A percentile compares a stretch with the other conserved stretches of the same genome.
Evolutionary conservation across 2,329 filamentous ascomycete genomes (phyloP).

Genomic region (Pseudocercospora macadamiae): DNA sequence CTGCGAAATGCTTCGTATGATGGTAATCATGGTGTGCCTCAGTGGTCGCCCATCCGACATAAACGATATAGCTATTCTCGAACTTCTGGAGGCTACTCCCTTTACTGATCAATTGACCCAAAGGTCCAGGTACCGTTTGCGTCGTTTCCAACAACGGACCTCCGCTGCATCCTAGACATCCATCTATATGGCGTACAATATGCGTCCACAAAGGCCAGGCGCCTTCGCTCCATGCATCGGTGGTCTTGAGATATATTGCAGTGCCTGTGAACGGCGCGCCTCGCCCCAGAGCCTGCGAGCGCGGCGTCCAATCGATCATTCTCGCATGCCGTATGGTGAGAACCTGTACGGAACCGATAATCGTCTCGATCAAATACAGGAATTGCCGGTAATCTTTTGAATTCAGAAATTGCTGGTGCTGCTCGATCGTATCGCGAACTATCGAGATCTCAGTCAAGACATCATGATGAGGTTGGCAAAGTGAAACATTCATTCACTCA

Average conservation of each 20-base stretch:
- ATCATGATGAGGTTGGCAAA: too few relatives aligned
- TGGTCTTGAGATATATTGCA: constrained; percentile 19
- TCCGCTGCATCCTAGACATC: constrained; percentile 19
- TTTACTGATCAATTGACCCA: background rate
- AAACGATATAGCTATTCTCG: constrained; percentile 14
- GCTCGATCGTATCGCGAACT: constrained; percentile 13
- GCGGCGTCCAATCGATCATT: constrained; percentile 16
- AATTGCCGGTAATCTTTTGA: constrained; percentile 10
- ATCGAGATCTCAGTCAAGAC: background rate
- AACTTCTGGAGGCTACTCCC: constrained; percentile 4
- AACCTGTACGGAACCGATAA: background rate
- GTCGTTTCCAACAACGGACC: constrained; percentile 16
- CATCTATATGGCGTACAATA: constrained; percentile 17
- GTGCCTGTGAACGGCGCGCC: constrained; percentile 20
- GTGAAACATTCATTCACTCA: too few relatives aligned
- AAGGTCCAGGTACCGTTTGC: constrained; percentile 10
- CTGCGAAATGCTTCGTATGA: constrained; percentile 16
- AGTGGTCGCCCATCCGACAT: constrained; percentile 18
- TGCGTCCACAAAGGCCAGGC: constrained; percentile 24
- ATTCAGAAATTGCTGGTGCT: constrained; percentile 16
- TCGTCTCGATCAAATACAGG: constrained; percentile 1
- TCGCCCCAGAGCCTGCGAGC: constrained; percentile 14
- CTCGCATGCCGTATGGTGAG: constrained; percentile 12
- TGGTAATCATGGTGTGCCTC: constrained; percentile 20
- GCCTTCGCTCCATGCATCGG: constrained; percentile 14